These are phyloP conservation scores for Acer negundo DNA, from an alignment of 345 rosid genomes.

Conservation along the genomic window DNA sequence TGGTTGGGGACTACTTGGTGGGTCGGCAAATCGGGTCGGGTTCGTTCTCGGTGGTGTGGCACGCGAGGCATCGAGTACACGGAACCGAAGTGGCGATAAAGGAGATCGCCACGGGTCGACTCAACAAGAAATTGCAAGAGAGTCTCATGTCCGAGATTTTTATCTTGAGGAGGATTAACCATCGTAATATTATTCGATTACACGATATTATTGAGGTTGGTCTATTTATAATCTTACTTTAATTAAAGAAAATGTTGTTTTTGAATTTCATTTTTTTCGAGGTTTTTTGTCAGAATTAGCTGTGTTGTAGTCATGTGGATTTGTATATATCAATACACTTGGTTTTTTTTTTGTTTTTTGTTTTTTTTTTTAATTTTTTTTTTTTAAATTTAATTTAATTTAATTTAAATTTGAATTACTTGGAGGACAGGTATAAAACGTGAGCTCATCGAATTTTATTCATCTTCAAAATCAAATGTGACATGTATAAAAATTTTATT, in stretches of 20 bases:
- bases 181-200: conserved; percentile 86
- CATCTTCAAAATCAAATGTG: neutral
- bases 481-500: neutral
- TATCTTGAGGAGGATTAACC: conserved; percentile 67
- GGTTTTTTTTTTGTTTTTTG: neutral
- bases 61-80: conserved; percentile 82
- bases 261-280: neutral
- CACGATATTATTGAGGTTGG: conserved; percentile 88
- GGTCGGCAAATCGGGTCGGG: conserved; percentile 93
- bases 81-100: conserved; percentile 96
- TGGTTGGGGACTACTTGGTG: conserved; percentile 86
- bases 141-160: conserved; percentile 92
- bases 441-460: conserved; percentile 4
- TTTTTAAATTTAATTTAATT: too few relatives aligned
- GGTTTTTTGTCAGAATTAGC: neutral
- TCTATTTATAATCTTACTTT: neutral
- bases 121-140: conserved; percentile 82
- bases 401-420: too few relatives aligned
- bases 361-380: too few relatives aligned
- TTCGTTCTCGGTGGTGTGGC: conserved; percentile 97
- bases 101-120: conserved; percentile 70
- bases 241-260: neutral
- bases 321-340: neutral
- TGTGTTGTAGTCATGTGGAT: neutral
- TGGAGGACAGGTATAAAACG: neutral